Evolutionary conservation across 306 rosid species (phyloP), one percentile per base, ranked within the genome.

Genomic region (Vachellia collinsii): DNA sequence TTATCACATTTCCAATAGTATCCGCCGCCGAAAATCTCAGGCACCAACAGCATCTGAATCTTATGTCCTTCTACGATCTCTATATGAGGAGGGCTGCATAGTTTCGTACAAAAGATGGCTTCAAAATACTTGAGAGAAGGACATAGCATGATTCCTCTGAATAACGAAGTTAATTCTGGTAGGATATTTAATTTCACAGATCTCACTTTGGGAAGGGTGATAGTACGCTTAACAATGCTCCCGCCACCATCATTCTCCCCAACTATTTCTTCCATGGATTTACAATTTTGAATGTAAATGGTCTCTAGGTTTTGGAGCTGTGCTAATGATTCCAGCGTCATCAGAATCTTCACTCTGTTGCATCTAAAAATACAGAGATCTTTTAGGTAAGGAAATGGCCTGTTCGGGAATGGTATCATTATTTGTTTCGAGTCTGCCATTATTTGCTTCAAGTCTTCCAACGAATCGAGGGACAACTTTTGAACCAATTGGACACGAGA

Each of bases 231-330:
- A 47, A 3, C 3, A 47, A 2, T 11, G 53, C 11, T 3, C 0
- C 5, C 4, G 53, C 17, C 3, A 47, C 53, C 4, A 3, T 50
- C 4, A 13, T 50, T 13, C 7, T 4, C 19, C 14, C 56, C n/a
- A 50, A 50, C n/a, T 36, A 82, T 62, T 29, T 76, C 81, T 25
- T 36, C 54, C 70, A 79, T 9, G 6, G 29, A 9, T 0, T 0
- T 0, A 12, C 77, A 73, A n/a, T 14, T 29, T 37, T 23, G 43
- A 0, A 82, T 51, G 1, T 8, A 16, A 61, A 82, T 12, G n/a
- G 13, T 16, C 78, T 70, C 63, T 58, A 70, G 23, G 78, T 70
- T 74, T 61, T 47, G 9, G n/a, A n/a, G n/a, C n/a, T n/a, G n/a
- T n/a, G n/a, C n/a, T n/a, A n/a, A n/a, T n/a, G n/a, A n/a, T n/a